Evolutionary conservation across 2,329 filamentous ascomycete genomes (phyloP).

Genomic region (Cladophialophora carrionii): DNA sequence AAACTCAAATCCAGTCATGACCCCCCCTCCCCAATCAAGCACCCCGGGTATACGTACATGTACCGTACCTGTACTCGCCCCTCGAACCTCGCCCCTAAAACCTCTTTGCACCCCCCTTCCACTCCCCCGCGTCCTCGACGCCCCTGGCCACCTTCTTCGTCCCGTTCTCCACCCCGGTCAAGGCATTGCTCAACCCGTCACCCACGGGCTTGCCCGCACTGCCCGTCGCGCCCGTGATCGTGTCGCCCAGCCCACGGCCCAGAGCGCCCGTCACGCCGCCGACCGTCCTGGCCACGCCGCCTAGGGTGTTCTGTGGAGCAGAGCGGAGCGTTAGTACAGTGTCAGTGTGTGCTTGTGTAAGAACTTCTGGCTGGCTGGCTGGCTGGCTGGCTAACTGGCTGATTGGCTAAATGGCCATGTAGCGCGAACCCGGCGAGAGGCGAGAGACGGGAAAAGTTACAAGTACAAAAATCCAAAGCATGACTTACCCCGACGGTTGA

Average conservation of each 20-base stretch:
- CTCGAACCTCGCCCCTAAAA: no score
- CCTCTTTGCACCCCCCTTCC: slow-evolving; percentile 42
- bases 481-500: slow-evolving; percentile 53
- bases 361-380: no score
- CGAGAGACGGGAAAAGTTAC: not conserved
- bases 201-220: slow-evolving; percentile 60
- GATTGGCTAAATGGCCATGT: no score
- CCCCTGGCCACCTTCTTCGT: slow-evolving; percentile 55
- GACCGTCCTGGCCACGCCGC: slow-evolving; percentile 58
- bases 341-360: no score
- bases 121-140: slow-evolving; percentile 62
- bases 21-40: no score
- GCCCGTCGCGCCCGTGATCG: slow-evolving; percentile 59
- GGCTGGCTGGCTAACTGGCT: no score
- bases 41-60: no score
- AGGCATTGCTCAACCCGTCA: slow-evolving; percentile 58
- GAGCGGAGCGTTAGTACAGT: not conserved
- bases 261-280: slow-evolving; percentile 61
- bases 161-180: slow-evolving; percentile 59
- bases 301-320: slow-evolving; percentile 56
- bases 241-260: slow-evolving; percentile 61
- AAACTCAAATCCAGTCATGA: no score
- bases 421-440: no score
- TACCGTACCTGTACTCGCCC: no score
- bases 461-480: not conserved